A percentile compares a stretch with the other conserved stretches of the same genome.
Evolutionary conservation across 2,329 filamentous ascomycete species (phyloP).

Genomic region (Sporothrix humicola): DNA sequence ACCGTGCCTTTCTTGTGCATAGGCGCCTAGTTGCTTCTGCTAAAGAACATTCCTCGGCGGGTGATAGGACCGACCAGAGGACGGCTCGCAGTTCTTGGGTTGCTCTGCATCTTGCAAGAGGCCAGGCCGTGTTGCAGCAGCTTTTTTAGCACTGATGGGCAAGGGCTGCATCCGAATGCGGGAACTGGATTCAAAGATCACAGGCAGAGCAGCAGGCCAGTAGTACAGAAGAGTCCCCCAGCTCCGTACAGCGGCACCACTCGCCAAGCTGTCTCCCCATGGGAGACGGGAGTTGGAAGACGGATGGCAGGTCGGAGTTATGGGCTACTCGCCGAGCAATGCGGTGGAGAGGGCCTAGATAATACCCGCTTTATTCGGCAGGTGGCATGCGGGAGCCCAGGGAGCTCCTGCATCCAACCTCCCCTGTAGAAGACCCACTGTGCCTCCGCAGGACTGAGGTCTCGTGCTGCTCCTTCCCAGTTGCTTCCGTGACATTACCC

Average conservation of each 20-base stretch:
- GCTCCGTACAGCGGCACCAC: neutral
- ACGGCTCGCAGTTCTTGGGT: neutral
- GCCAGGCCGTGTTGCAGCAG: neutral
- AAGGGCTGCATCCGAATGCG: too few relatives aligned
- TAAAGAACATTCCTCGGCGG: neutral
- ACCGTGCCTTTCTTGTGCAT: slow-evolving; percentile 15
- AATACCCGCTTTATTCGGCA: slow-evolving; percentile 13
- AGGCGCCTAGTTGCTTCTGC: neutral
- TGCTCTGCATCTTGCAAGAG: neutral
- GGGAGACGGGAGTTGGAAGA: neutral
- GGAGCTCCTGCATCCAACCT: neutral
- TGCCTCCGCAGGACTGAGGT: slow-evolving; percentile 10
- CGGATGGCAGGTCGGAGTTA: neutral
- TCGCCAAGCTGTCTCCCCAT: neutral
- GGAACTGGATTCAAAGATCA: neutral
- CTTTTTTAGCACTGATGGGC: neutral
- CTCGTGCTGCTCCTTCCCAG: slow-evolving; percentile 14
- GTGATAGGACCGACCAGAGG: slow-evolving; percentile 15
- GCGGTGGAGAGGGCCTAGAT: neutral
- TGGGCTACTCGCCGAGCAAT: slow-evolving; percentile 14
- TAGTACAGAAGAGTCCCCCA: too few relatives aligned
- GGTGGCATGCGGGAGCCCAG: slow-evolving; percentile 11
- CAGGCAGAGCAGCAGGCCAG: neutral
- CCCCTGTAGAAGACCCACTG: neutral
- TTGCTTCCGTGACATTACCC: neutral